These are phyloP conservation scores for Besnoitia besnoiti DNA, from an alignment of 169 alveolate species.

Conservation along the genomic window DNA sequence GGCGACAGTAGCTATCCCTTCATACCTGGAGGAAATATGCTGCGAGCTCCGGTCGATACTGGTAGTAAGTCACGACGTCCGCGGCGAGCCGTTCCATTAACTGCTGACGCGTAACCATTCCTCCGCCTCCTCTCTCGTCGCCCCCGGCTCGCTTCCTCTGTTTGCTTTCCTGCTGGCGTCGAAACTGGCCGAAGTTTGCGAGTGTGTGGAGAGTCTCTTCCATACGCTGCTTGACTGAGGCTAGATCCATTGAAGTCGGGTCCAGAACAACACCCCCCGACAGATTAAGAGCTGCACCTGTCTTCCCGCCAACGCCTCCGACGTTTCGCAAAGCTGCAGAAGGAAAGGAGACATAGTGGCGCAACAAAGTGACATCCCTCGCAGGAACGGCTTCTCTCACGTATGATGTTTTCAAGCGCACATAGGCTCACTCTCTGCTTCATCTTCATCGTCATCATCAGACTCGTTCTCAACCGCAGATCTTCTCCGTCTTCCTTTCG, in stretches of 20 bases:
- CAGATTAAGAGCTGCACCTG: neutral
- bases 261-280: slow-evolving; percentile 6
- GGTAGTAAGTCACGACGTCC: slow-evolving; percentile 84
- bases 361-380: neutral
- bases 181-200: neutral
- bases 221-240: slow-evolving; percentile 35
- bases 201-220: slow-evolving; percentile 38
- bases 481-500: neutral
- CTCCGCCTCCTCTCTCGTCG: neutral
- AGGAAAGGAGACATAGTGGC: neutral
- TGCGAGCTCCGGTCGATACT: slow-evolving; percentile 88
- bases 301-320: neutral
- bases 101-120: slow-evolving; percentile 40
- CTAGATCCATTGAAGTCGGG: slow-evolving; percentile 44
- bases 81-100: slow-evolving; percentile 75
- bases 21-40: slow-evolving; percentile 76
- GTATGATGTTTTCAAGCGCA: neutral
- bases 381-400: neutral
- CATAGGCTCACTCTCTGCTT: neutral
- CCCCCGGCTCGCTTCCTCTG: neutral
- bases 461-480: neutral
- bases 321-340: neutral
- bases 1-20: too few species aligned
- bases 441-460: slow-evolving; percentile 19
- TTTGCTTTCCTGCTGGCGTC: neutral